Evolutionary conservation across 805 yeast species (phyloP), one percentile per base, ranked within the genome.

Genomic region (Zygosaccharomyces lentus): DNA sequence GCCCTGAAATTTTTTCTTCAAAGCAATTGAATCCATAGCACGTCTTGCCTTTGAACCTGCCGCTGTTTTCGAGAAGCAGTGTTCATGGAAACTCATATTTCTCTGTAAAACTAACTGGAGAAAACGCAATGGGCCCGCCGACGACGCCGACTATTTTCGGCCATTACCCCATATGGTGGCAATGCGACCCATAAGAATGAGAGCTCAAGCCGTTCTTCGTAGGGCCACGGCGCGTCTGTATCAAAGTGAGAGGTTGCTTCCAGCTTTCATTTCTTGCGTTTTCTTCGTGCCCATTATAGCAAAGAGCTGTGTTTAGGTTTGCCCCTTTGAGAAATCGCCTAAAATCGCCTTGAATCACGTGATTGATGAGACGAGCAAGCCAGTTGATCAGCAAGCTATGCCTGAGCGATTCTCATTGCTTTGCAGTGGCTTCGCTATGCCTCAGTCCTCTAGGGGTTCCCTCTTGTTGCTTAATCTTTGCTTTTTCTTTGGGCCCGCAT

Each of bases 401-500:
- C 29, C 29, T 3, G 12, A 9, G 9, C 29, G 7, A 4, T 25
- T 25, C 9, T 9, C 3, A 10, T 25, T 25, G 12, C 32, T 12
- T 29, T 7, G 32, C 32, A 13, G 2, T 25, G 4, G 29, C 29
- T 3, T 9, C 12, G 8, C 29, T 6, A 6, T 9, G 25, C 6
- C 6, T 38, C 32, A 38, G 12, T 27, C 34, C 6, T 8, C 34
- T 15, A 38, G 19, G 15, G 32, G 13, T n/a, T 38, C 34, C 23
- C 25, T 27, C 34, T 27, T 38, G 34, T 26, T 29, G 15, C 32
- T 13, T 12, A 38, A 19, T 10, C 41, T 26, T 16, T 38, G 41
- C 25, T 38, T 38, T 16, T 38, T 38, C 41, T 38, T 38, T 4
- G 41, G 41, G 15, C 32, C 41, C 6, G 34, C 8, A 26, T 17